A percentile compares a stretch with the other conserved stretches of the same genome.
Evolutionary conservation across 495 filamentous ascomycete genomes (phyloP).

Genomic region (Aspergillus nanangensis): DNA sequence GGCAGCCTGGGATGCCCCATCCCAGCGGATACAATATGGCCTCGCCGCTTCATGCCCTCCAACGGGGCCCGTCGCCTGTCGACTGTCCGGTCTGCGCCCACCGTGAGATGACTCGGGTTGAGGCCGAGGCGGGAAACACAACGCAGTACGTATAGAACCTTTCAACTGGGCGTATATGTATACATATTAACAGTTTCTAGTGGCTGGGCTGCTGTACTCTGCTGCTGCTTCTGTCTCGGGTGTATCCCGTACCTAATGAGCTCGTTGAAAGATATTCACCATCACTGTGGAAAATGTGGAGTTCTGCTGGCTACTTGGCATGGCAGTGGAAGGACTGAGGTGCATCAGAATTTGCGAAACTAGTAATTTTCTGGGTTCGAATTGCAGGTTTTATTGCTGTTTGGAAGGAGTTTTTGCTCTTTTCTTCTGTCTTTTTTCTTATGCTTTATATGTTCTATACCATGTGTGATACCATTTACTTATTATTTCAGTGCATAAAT

Average conservation of each 20-base stretch:
- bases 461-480: neutral
- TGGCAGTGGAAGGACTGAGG: conserved; percentile 43
- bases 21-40: conserved; percentile 27
- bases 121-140: conserved; percentile 38
- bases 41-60: conserved; percentile 27
- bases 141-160: conserved; percentile 41
- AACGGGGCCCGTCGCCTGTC: conserved; percentile 33
- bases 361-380: neutral
- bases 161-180: neutral
- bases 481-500: neutral
- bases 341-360: conserved; percentile 25
- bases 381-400: neutral
- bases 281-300: conserved; percentile 47
- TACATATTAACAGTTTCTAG: conserved; percentile 24
- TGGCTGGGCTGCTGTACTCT: conserved; percentile 44
- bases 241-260: conserved; percentile 50
- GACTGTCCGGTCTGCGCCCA: conserved; percentile 47
- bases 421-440: neutral
- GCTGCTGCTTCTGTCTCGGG: conserved; percentile 44
- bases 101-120: conserved; percentile 41
- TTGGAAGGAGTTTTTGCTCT: neutral
- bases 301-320: conserved; percentile 47
- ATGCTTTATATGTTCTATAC: neutral
- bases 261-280: conserved; percentile 47
- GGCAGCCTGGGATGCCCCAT: conserved; percentile 2